These are phyloP conservation scores for Verticillium nubilum DNA, from an alignment of 2,329 filamentous ascomycete species.

Conservation along the genomic window DNA sequence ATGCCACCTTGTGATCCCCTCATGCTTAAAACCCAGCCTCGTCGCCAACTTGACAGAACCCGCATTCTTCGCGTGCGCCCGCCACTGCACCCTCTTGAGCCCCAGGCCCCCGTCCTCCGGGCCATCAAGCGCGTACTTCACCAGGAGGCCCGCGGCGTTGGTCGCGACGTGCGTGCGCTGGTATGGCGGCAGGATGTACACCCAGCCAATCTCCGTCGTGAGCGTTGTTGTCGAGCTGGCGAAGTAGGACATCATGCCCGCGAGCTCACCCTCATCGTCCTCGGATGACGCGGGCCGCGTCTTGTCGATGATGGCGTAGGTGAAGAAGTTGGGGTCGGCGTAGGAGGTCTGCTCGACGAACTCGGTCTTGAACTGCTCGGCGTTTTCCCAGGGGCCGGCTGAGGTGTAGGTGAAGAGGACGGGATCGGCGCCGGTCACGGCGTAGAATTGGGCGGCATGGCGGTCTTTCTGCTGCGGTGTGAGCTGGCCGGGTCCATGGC, in stretches of 20 bases:
- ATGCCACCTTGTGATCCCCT: conserved; percentile 25
- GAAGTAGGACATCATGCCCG: conserved; percentile 21
- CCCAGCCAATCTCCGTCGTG: conserved; percentile 25
- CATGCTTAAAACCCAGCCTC: conserved; percentile 25
- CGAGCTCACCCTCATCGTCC: conserved; percentile 21
- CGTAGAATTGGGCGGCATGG: conserved; percentile 10
- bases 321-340: conserved; percentile 7
- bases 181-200: conserved; percentile 26
- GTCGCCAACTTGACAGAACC: conserved; percentile 21
- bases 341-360: conserved; percentile 9
- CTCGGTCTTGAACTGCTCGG: conserved; percentile 6
- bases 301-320: conserved; percentile 23
- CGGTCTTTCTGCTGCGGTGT: conserved; percentile 4
- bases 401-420: conserved; percentile 16
- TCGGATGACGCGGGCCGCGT: conserved; percentile 15
- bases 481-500: background rate
- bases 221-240: conserved; percentile 13
- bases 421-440: conserved; percentile 5
- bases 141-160: conserved; percentile 25
- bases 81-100: conserved; percentile 26
- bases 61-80: conserved; percentile 18
- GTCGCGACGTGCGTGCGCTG: conserved; percentile 28
- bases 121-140: conserved; percentile 19
- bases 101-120: conserved; percentile 15
- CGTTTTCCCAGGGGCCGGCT: conserved; percentile 11